phyloP scores from a whole-genome alignment of 352 stramenopile genomes.

The Peronosclerospora sorghi region DNA sequence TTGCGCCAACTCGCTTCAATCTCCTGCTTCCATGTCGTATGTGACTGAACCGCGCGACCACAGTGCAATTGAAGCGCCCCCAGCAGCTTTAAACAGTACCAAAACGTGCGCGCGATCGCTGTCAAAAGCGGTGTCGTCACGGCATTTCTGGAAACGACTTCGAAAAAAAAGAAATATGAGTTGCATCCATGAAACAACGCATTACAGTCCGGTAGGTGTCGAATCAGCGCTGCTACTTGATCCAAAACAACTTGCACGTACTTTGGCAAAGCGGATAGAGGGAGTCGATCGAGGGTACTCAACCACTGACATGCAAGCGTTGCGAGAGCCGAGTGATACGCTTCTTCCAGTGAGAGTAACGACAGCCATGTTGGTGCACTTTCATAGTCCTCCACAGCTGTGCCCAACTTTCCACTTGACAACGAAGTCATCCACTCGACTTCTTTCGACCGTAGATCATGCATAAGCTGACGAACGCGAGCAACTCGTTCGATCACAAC shows the following conservation, averaged over 20 bases:
- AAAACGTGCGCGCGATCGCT: constrained; percentile 43
- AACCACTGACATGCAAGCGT: constrained; percentile 15
- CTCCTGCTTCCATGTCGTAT: constrained; percentile 1
- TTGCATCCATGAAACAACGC: constrained; percentile 37
- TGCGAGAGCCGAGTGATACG: constrained; percentile 21
- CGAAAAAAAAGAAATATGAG: constrained; percentile 63
- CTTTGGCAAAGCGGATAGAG: constrained; percentile 1
- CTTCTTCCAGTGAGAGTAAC: constrained; percentile 23
- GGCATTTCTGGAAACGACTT: constrained; percentile 33
- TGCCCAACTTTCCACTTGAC: constrained; percentile 3
- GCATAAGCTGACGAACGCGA: constrained; percentile 19
- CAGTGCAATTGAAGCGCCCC: constrained; percentile 17
- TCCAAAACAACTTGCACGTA: constrained; percentile 12
- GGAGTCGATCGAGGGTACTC: constrained; percentile 6
- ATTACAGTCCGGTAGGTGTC: constrained; percentile 51
- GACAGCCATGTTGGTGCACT: constrained; percentile 16
- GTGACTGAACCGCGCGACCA: not conserved
- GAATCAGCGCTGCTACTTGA: constrained; percentile 25
- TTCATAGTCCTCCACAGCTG: constrained; percentile 9
- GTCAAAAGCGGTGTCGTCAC: constrained; percentile 47
- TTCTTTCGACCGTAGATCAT: constrained; percentile 25
- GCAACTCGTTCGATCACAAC: constrained; percentile 4
- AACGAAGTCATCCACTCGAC: constrained; percentile 20
- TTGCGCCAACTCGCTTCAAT: constrained; percentile 7
- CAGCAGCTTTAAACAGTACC: constrained; percentile 42